A percentile compares a stretch with the other conserved stretches of the same genome.
phyloP scores from a whole-genome alignment of 148 eudicot genomes.

The Rheum nobile region DNA sequence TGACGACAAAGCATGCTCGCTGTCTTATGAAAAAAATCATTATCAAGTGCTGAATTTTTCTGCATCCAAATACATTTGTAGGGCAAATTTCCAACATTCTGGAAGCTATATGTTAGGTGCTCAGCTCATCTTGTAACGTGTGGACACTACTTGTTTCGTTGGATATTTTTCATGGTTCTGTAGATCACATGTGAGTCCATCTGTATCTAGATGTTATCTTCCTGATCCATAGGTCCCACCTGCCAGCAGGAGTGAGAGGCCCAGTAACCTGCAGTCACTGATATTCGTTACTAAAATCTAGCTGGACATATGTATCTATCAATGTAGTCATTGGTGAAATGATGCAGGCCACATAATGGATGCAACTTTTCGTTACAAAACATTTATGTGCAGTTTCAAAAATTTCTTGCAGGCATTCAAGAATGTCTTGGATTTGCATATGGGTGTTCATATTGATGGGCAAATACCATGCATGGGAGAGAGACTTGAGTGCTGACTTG shows the following conservation, averaged over 20 bases:
- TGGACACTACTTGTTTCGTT: background rate
- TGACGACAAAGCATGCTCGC: background rate
- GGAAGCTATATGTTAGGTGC: background rate
- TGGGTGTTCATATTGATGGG: conserved; percentile 39
- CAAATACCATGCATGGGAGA: conserved; percentile 21
- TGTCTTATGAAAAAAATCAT: background rate
- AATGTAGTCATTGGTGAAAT: background rate
- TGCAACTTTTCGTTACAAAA: background rate
- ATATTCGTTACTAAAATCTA: background rate
- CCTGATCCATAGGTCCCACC: background rate
- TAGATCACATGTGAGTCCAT: background rate
- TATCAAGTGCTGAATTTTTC: background rate
- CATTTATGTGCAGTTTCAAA: background rate
- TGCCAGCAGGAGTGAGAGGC: conserved; percentile 1
- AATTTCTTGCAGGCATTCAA: conserved; percentile 55
- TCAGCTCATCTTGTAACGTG: conserved; percentile 1
- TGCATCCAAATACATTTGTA: background rate
- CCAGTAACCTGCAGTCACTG: background rate
- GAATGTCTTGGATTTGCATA: conserved; percentile 55
- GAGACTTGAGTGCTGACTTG: conserved; percentile 14
- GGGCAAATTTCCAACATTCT: background rate
- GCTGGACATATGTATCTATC: background rate
- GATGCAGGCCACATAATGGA: background rate
- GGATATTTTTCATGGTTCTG: background rate
- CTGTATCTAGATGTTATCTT: background rate